Evolutionary conservation across 1,284 basidiomycete species (phyloP), one percentile per base, ranked within the genome.

Genomic region (Erythrobasidium hasegawianum): DNA sequence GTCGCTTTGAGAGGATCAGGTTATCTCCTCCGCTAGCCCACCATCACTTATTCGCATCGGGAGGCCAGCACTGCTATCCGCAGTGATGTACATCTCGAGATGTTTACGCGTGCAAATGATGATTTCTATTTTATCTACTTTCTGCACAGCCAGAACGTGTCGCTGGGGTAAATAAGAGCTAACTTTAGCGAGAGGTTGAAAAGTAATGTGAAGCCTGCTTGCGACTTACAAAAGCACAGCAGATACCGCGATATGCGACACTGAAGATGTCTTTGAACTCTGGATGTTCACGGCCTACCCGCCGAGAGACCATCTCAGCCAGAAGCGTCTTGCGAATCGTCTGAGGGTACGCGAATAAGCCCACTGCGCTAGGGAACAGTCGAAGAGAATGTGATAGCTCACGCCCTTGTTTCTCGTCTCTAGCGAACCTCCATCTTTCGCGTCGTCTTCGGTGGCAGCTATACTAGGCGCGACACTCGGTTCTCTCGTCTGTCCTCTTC

Each of bases 211-310:
- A 18, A 47, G 43, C 5, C n/a, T n/a, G n/a, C 43, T 5, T 14
- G 8, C 7, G 22, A 65, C 62, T 50, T 29, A 65, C 62, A 29
- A 65, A 65, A 18, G 62, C 55, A 53, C 62, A 65, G 18, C 54
- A 52, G 13, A 65, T 14, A 10, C 62, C 62, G 38, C 54, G 53
- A 38, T 65, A 65, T 27, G 62, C 56, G 38, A 65, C 56, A 26
- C 50, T 49, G 38, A 65, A 65, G n/a, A 65, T 47, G 53, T 65
- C 62, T 26, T 58, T 65, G 47, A 65, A 65, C 38, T 65, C 62
- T 52, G 43, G 39, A 58, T 65, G 55, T 13, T 65, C 62, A 14
- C 62, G 41, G 16, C 55, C 55, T 18, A 41, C 49, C 2, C 14
- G 14, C 24, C 38, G 56, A 10, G 45, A 22, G 29, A 33, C 41